Conservation (phyloP, 495 filamentous ascomycete genomes). For the Penicillium pancosmium region DNA sequence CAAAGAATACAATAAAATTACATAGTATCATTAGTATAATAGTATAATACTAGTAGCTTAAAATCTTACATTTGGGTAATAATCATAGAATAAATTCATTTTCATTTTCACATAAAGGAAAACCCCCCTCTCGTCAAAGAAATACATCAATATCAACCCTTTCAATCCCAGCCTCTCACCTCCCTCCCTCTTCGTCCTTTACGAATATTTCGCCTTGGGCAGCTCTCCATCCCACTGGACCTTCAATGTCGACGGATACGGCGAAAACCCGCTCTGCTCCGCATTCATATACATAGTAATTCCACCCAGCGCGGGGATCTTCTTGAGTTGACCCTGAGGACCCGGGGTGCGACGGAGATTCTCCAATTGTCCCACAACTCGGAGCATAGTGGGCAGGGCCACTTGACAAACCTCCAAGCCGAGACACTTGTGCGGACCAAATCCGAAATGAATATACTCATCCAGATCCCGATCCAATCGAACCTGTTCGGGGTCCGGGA, state of each 20-base stretch:
- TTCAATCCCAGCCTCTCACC: background rate
- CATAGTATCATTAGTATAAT: no score
- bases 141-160: background rate
- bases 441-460: constrained; percentile 65
- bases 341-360: constrained; percentile 65
- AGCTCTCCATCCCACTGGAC: constrained; percentile 51
- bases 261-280: constrained; percentile 68
- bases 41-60: no score
- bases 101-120: background rate
- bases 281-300: constrained; percentile 69
- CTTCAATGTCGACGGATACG: constrained; percentile 69
- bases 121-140: background rate
- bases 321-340: constrained; percentile 69
- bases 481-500: constrained; percentile 68
- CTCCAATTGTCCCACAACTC: constrained; percentile 53
- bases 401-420: constrained; percentile 58
- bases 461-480: constrained; percentile 64
- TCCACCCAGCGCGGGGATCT: constrained; percentile 55
- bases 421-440: constrained; percentile 60
- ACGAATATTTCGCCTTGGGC: constrained; percentile 20
- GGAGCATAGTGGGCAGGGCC: constrained; percentile 65
- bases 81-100: no score
- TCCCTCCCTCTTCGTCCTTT: background rate
- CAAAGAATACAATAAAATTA: no score
- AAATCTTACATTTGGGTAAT: no score